Evolutionary conservation across 2,329 filamentous ascomycete genomes (phyloP), one percentile per base, ranked within the genome.

Genomic region (Colletotrichum tamarilloi): DNA sequence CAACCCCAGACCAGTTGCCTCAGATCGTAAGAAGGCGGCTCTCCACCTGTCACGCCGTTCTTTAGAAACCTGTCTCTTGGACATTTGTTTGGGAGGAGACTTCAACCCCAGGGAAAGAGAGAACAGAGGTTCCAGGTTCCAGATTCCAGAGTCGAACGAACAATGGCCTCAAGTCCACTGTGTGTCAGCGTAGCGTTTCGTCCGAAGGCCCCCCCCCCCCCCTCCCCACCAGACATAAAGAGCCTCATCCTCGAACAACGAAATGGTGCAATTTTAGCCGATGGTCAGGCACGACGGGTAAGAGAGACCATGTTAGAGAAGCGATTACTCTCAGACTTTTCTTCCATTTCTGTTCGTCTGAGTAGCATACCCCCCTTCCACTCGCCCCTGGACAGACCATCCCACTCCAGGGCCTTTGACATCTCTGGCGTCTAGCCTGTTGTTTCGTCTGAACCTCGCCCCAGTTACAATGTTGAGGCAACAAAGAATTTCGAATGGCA

Each of bases 401-500:
- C 38, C 38, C 38, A 42, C 38, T 42, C 5, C 42, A 9, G 19
- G 42, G 42, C 8, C 42, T 49, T 22, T 49, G 42, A 49, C 42
- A 49, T 49, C 42, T 49, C 42, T 49, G 42, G 19, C 8, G 42
- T 49, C 42, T n/a, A 49, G 42, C 19, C n/a, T 38, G 46, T 22
- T 30, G 62, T 64, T 64, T 64, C 62, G 46, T 64, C 62, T 64
- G 62, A 64, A 55, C 46, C 32, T 14, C 19, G 32, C 26, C 14
- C 12, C 12, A 49, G 30, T 22, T 64, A 49, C 42, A 22, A n/a
- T 11, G 8, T 32, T 55, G 62, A 55, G 35, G 62, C 49, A 55
- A 11, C 28, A 26, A 5, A 55, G 19, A n/a, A 16, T 8, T 46
- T 38, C 46, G 30, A 55, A 64, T 38, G 49, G 22, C 62, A 64